These are phyloP conservation scores for Venturia oleaginea DNA, from an alignment of 2,329 filamentous ascomycete genomes.

Conservation along the genomic window DNA sequence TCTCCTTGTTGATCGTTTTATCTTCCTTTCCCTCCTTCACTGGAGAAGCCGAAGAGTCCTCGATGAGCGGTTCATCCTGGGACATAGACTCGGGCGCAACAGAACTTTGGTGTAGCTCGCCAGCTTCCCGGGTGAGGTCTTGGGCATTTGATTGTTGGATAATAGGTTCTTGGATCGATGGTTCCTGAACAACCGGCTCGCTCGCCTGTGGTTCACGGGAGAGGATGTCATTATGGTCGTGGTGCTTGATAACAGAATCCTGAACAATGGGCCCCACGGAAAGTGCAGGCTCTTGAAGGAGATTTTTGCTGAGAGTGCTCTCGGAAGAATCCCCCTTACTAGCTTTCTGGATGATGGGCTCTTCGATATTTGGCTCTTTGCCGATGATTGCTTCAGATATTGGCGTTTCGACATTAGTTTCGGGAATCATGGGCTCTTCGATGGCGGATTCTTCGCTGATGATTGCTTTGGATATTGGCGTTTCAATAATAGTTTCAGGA, in stretches of 20 bases:
- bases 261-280: not conserved
- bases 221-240: not conserved
- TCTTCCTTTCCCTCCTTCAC: conserved; percentile 2
- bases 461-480: not conserved
- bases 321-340: not conserved
- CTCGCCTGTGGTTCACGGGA: not conserved
- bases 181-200: not conserved
- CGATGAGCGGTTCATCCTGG: not conserved
- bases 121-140: not conserved
- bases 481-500: not conserved
- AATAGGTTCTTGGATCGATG: not conserved
- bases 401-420: not conserved
- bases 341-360: not conserved
- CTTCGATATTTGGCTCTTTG: not conserved
- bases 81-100: not conserved
- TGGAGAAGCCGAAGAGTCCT: not conserved
- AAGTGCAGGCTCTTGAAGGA: not conserved
- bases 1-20: not conserved
- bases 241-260: not conserved
- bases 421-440: not conserved
- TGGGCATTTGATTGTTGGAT: not conserved
- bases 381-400: not conserved
- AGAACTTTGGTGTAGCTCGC: not conserved
- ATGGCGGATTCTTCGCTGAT: not conserved
- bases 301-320: not conserved